These are phyloP conservation scores for Alternaria sp. DNA, from an alignment of 2,329 filamentous ascomycete genomes.

Conservation along the genomic window DNA sequence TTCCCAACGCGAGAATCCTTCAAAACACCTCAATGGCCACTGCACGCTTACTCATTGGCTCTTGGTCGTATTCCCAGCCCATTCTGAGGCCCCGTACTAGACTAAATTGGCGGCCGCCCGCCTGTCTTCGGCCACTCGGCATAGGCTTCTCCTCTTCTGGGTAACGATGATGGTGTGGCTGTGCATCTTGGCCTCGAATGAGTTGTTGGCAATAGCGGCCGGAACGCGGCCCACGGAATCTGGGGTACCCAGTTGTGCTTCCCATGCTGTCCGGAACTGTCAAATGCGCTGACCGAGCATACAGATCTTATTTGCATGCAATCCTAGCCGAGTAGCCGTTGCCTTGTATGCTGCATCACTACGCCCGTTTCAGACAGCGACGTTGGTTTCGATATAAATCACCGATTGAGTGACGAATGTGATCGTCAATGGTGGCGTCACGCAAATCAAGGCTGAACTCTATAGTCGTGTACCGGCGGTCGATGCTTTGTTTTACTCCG, in stretches of 20 bases:
- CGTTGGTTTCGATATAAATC: not conserved
- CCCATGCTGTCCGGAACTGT: not conserved
- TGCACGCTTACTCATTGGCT: constrained; percentile 27
- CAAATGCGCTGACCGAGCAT: constrained; percentile 12
- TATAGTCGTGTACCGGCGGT: not conserved
- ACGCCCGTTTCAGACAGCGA: not conserved
- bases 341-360: not conserved
- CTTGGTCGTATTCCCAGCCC: constrained; percentile 25
- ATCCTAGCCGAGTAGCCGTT: not conserved
- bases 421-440: not conserved
- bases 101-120: constrained; percentile 28
- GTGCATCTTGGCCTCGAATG: constrained; percentile 28
- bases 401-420: not conserved
- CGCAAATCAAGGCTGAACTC: not conserved
- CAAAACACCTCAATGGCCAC: constrained; percentile 18
- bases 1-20: constrained; percentile 14
- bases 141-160: constrained; percentile 18
- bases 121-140: constrained; percentile 26
- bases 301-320: constrained; percentile 8
- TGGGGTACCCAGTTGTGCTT: constrained; percentile 12
- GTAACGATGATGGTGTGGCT: constrained; percentile 31
- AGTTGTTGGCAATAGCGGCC: constrained; percentile 10
- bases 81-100: constrained; percentile 23
- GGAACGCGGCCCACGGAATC: constrained; percentile 23
- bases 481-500: not conserved